Percentiles rank a stretch among this genome's conserved stretches.
Conservation (phyloP, 768 basidiomycete species). For the Leccinum disarticulatum region DNA sequence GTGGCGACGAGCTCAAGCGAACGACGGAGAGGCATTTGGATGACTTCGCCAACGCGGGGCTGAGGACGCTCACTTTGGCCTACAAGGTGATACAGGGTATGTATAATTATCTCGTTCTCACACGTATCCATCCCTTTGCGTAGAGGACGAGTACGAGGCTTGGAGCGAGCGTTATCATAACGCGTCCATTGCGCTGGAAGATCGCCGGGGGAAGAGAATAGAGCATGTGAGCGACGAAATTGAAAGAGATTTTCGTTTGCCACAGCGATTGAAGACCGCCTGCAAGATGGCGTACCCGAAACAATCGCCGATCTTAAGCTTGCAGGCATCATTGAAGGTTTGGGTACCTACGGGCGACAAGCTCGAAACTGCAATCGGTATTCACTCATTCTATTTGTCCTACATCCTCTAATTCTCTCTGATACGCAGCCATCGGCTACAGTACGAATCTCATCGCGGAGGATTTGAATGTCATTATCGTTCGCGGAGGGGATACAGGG, state of each 20-base stretch:
- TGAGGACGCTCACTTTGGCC: constrained; percentile 92
- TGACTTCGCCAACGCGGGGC: constrained; percentile 82
- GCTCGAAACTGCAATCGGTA: constrained; percentile 93
- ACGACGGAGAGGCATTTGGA: constrained; percentile 83
- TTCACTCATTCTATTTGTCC: constrained; percentile 14
- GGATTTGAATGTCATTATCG: constrained; percentile 91
- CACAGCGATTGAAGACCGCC: constrained; percentile 94
- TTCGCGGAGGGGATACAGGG: constrained; percentile 70
- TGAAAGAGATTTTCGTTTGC: constrained; percentile 74
- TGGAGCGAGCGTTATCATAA: constrained; percentile 84
- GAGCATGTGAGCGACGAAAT: constrained; percentile 79
- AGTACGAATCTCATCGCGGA: constrained; percentile 90
- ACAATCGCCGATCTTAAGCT: constrained; percentile 92
- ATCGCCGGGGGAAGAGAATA: constrained; percentile 76
- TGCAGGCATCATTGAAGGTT: constrained; percentile 95
- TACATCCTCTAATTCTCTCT: constrained; percentile 4
- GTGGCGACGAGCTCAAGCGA: constrained; percentile 67
- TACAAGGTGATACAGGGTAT: constrained; percentile 79
- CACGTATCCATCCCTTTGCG: constrained; percentile 4
- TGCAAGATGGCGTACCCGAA: constrained; percentile 99
- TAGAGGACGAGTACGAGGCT: constrained; percentile 72
- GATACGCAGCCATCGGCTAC: constrained; percentile 82
- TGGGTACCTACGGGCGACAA: constrained; percentile 99
- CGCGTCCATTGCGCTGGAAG: constrained; percentile 73
- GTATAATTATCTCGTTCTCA: constrained; percentile 19